Conservation (phyloP, 306 rosid genomes). For the Senna tora region DNA sequence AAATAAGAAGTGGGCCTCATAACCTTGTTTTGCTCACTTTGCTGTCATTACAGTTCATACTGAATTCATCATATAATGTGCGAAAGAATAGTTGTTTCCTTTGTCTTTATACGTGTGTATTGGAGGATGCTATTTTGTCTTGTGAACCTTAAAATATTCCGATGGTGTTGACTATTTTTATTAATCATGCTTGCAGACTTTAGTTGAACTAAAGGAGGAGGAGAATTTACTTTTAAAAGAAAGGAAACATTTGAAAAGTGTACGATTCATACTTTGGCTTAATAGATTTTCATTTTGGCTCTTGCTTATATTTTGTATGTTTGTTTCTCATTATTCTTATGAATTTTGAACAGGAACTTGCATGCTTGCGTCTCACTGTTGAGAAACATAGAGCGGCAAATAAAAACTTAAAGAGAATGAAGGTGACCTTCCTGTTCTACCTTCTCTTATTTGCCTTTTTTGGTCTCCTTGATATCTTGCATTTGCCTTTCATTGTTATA, state of each 20-base stretch:
- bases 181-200: slow-evolving; percentile 57
- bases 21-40: not conserved
- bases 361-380: slow-evolving; percentile 50
- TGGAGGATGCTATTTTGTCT: not conserved
- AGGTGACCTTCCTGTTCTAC: slow-evolving; percentile 50
- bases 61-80: not conserved
- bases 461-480: not conserved
- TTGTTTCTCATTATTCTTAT: slow-evolving; percentile 23
- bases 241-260: slow-evolving; percentile 67
- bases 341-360: slow-evolving; percentile 64
- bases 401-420: slow-evolving; percentile 70
- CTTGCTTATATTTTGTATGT: slow-evolving; percentile 5
- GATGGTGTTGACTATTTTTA: not conserved
- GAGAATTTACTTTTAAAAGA: slow-evolving; percentile 71
- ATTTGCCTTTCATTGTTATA: too few relatives aligned
- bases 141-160: slow-evolving; percentile 21
- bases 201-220: slow-evolving; percentile 83
- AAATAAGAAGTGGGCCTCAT: not conserved
- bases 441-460: not conserved
- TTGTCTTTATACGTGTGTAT: not conserved
- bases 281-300: slow-evolving; percentile 5
- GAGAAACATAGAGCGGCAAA: slow-evolving; percentile 68
- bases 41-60: not conserved
- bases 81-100: not conserved
- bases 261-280: slow-evolving; percentile 41